Evolutionary conservation across 2,329 filamentous ascomycete species (phyloP).

Genomic region (Chaetomiaceae sp.): DNA sequence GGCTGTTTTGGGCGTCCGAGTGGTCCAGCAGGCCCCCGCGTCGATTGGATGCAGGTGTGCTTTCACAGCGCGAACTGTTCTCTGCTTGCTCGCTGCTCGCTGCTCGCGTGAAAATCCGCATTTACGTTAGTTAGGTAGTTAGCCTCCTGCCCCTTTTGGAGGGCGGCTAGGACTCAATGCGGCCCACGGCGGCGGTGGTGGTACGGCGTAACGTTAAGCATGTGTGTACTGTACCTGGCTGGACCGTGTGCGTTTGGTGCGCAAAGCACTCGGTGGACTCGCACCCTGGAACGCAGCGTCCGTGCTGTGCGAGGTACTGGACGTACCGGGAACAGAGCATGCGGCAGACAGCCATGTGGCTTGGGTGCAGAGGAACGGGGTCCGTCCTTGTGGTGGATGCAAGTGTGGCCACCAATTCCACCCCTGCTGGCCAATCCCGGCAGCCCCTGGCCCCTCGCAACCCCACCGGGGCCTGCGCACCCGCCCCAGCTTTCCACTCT

Average conservation of each 20-base stretch:
- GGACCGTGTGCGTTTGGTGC: neutral
- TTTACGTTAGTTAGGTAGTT: too few species aligned
- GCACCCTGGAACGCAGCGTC: constrained; percentile 3
- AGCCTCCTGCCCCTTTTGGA: constrained; percentile 20
- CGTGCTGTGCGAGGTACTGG: constrained; percentile 1
- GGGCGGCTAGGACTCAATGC: constrained; percentile 6
- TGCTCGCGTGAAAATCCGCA: too few species aligned
- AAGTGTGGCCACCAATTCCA: constrained; percentile 2
- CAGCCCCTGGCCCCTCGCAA: neutral
- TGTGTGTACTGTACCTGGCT: too few species aligned
- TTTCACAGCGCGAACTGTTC: too few species aligned
- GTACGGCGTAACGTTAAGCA: neutral
- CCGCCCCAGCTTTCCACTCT: constrained; percentile 15
- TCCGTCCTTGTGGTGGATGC: constrained; percentile 11
- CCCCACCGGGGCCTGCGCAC: constrained; percentile 11
- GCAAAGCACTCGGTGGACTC: neutral
- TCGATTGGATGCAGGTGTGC: too few species aligned
- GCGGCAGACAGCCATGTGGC: constrained; percentile 13
- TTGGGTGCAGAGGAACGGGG: constrained; percentile 5
- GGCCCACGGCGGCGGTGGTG: constrained; percentile 1
- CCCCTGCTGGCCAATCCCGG: neutral
- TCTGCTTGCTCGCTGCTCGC: too few species aligned
- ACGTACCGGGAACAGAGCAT: constrained; percentile 7
- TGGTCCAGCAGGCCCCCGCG: too few species aligned
- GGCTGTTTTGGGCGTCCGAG: too few species aligned